These are phyloP conservation scores for Xerocomellus amylosporus DNA, from an alignment of 768 basidiomycete species.

Conservation along the genomic window DNA sequence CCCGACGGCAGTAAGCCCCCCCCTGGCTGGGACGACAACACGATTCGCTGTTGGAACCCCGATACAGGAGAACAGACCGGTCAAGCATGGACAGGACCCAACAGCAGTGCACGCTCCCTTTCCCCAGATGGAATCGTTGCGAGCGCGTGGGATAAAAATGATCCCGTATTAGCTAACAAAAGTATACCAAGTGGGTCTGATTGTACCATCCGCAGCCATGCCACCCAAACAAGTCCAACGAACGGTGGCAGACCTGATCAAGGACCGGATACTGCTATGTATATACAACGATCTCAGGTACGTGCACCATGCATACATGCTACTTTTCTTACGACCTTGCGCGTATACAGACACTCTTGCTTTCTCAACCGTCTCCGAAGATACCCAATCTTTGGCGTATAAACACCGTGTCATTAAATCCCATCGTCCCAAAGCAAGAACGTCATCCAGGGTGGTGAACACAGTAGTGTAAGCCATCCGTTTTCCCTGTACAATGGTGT, in stretches of 20 bases:
- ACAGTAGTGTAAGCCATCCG: slow-evolving; percentile 68
- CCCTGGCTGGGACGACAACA: no score
- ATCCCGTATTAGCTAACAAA: no score
- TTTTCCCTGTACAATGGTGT: background rate
- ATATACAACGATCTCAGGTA: slow-evolving; percentile 83
- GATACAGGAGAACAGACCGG: no score
- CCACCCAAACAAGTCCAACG: slow-evolving; percentile 79
- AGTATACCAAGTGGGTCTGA: background rate
- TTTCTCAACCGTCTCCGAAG: slow-evolving; percentile 64
- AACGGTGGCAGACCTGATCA: slow-evolving; percentile 69
- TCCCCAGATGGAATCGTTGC: no score
- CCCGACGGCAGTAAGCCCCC: no score
- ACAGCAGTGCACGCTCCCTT: no score
- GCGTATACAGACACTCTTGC: slow-evolving; percentile 49
- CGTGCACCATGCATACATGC: background rate
- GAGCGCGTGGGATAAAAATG: no score
- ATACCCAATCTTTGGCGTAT: slow-evolving; percentile 63
- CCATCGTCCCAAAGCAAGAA: slow-evolving; percentile 67
- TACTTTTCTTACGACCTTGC: background rate
- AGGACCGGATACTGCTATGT: slow-evolving; percentile 83
- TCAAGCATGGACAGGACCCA: no score
- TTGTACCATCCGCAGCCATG: slow-evolving; percentile 48
- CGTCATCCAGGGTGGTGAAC: slow-evolving; percentile 85
- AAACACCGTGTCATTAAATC: slow-evolving; percentile 61
- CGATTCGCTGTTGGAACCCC: no score